These are phyloP conservation scores for Choiromyces venosus DNA, from an alignment of 495 filamentous ascomycete genomes.

Conservation along the genomic window DNA sequence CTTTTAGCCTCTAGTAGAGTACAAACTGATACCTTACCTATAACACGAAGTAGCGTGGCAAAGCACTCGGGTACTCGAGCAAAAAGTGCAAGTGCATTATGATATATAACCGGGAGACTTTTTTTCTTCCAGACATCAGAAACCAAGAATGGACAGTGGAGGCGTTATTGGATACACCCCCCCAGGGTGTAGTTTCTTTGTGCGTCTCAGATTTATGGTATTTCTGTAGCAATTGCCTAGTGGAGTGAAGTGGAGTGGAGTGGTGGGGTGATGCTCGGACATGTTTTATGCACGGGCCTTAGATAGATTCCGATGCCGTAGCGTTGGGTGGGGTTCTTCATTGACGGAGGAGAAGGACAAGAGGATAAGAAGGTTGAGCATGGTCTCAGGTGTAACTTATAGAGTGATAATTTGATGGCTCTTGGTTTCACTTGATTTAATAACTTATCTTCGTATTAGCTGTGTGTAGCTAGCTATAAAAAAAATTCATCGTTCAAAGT, in stretches of 20 bases:
- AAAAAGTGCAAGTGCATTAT: slow-evolving; percentile 2
- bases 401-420: not conserved
- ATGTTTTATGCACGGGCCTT: not conserved
- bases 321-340: not conserved
- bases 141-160: not conserved
- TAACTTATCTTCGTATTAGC: not conserved
- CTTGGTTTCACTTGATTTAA: not conserved
- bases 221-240: not conserved
- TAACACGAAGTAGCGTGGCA: not conserved
- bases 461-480: not conserved
- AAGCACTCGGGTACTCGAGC: not conserved
- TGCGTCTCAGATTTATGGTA: not conserved
- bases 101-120: not conserved
- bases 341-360: too few relatives aligned
- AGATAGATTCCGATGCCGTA: not conserved
- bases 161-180: not conserved
- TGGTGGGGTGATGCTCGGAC: not conserved
- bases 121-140: not conserved
- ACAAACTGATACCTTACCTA: not conserved
- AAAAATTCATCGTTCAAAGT: not conserved
- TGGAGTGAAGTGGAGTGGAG: too few relatives aligned
- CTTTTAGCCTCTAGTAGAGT: not conserved
- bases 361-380: not conserved
- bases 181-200: too few relatives aligned
- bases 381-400: not conserved